Evolutionary conservation across 768 basidiomycete species (phyloP).

Genomic region (Mycena pura): DNA sequence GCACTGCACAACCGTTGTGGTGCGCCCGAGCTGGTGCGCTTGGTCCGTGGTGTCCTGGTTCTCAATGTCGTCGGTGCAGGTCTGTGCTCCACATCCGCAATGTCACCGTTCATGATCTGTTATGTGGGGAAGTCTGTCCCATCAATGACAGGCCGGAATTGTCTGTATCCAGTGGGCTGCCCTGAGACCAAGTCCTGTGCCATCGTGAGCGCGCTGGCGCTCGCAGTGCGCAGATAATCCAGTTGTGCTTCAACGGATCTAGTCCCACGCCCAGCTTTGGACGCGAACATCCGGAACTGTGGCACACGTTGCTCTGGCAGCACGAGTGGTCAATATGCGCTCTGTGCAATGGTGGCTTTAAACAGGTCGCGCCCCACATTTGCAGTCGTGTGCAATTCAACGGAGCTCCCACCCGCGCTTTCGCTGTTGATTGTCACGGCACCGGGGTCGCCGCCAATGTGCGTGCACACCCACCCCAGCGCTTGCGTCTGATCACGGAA

Average conservation of each 20-base stretch:
- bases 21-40: too few relatives aligned
- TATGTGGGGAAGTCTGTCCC: too few relatives aligned
- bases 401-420: constrained; percentile 62
- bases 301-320: constrained; percentile 57
- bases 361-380: constrained; percentile 50
- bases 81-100: too few relatives aligned
- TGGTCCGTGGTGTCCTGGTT: too few relatives aligned
- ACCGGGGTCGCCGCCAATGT: constrained; percentile 69
- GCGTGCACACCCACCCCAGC: constrained; percentile 66
- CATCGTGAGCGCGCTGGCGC: constrained; percentile 55
- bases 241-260: constrained; percentile 44
- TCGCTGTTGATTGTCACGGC: constrained; percentile 67
- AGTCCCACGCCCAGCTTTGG: constrained; percentile 54
- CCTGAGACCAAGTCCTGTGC: constrained; percentile 52
- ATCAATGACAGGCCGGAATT: too few relatives aligned
- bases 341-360: constrained; percentile 65
- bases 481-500: constrained; percentile 69
- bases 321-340: constrained; percentile 61
- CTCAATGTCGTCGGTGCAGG: too few relatives aligned
- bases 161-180: too few relatives aligned
- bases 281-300: constrained; percentile 58
- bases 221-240: constrained; percentile 55
- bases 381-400: constrained; percentile 65
- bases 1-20: too few relatives aligned
- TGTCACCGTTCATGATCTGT: too few relatives aligned